These are phyloP conservation scores for Leccinum sublutescens DNA, from an alignment of 768 basidiomycete species.

Conservation along the genomic window DNA sequence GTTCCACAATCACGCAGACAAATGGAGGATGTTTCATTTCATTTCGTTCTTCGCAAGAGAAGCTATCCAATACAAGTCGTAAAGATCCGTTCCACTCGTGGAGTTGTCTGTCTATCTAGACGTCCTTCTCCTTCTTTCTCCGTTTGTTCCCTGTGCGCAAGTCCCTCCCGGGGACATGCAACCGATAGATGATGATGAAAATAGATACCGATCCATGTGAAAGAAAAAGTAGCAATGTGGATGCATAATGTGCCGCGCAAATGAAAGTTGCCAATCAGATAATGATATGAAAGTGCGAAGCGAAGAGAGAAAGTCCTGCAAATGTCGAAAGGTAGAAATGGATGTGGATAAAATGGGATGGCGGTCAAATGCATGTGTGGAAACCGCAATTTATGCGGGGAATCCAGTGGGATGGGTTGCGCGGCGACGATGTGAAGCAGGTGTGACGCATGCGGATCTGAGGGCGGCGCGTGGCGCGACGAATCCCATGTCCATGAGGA, in stretches of 20 bases:
- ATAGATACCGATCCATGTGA: conserved; percentile 29
- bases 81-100: conserved; percentile 21
- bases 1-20: conserved; percentile 5
- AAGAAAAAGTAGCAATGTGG: conserved; percentile 26
- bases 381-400: conserved; percentile 19
- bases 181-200: conserved; percentile 29
- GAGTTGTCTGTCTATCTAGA: conserved; percentile 14
- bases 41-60: conserved; percentile 39
- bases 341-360: not conserved
- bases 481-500: conserved; percentile 22
- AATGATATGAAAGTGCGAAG: conserved; percentile 26
- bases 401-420: conserved; percentile 18
- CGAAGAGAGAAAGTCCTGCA: conserved; percentile 15
- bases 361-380: conserved; percentile 1
- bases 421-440: conserved; percentile 19
- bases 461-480: conserved; percentile 24
- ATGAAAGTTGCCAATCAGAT: conserved; percentile 26
- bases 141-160: conserved; percentile 12
- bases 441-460: conserved; percentile 23
- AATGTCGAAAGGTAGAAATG: conserved; percentile 4
- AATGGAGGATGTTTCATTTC: conserved; percentile 42
- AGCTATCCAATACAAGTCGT: conserved; percentile 25
- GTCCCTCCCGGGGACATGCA: conserved; percentile 27
- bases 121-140: conserved; percentile 9
- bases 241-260: conserved; percentile 29